Evolutionary conservation across 768 basidiomycete genomes (phyloP), one percentile per base, ranked within the genome.

Genomic region (Tulasnella sp.): DNA sequence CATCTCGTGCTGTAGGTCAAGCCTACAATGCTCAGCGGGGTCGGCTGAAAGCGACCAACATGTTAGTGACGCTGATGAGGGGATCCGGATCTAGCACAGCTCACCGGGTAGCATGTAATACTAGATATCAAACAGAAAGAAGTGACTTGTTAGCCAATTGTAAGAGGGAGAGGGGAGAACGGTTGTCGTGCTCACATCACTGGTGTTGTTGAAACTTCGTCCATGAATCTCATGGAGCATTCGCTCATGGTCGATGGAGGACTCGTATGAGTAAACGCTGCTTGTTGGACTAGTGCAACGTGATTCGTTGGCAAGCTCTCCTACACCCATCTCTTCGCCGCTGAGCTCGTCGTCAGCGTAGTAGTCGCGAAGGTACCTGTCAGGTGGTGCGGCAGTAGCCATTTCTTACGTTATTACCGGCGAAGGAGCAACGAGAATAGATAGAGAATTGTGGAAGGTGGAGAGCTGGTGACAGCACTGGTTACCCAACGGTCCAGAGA

Each of bases 1-100:
- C 34, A 63, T 26, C 22, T 72, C 59, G 17, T 72, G 62, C 39
- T 72, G 71, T 6, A 65, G 19, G 26, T 72, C 71, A 17, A 65
- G 39, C 14, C 71, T 26, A 34, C 62, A 17, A 41, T 72, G 71
- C 22, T 72, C 71, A 3, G 14, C 22, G 14, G 35, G 22, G 62
- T 72, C 71, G 22, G 62, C 71, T 62, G 62, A 11, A 59, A 11
- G 26, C 34, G 8, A 4, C 63, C 6, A 63, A 40, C 35, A 26
- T 4, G 3, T 1, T 39, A 64, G 9, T 22, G 14, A 19, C 44
- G 22, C 2, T 26, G 16, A 14, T 59, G 3, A 59, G 40, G 22
- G 26, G 2, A n/a, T 16, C 2, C 32, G 29, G 14, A 42, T 40
- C 16, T n/a, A 39, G 11, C 37, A 41, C 37, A 37, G 34, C 8